phyloP scores from a whole-genome alignment of 805 yeast genomes.

The Hanseniaspora jakobsenii region DNA sequence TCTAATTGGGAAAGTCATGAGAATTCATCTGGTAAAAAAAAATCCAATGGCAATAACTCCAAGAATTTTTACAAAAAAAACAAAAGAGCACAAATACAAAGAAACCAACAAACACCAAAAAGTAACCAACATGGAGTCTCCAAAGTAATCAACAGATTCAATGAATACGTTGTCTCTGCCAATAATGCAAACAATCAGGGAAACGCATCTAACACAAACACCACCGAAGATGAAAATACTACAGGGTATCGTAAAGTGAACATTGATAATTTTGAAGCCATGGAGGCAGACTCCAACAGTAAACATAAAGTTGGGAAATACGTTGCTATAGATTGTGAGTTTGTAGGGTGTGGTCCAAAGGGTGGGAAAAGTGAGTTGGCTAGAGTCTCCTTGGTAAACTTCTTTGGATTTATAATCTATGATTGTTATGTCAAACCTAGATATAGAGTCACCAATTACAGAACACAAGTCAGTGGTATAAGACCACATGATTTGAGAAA shows the following conservation, averaged over 20 bases:
- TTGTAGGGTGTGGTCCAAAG: slow-evolving; percentile 77
- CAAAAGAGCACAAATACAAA: no score
- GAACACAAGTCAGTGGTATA: slow-evolving; percentile 87
- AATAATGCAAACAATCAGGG: not conserved
- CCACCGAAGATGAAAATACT: not conserved
- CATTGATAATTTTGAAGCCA: slow-evolving; percentile 4
- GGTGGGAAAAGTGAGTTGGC: slow-evolving; percentile 66
- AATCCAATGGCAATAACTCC: not conserved
- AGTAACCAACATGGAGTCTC: no score
- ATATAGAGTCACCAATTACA: slow-evolving; percentile 73
- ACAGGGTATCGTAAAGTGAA: not conserved
- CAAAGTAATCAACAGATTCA: no score
- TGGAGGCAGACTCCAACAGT: not conserved
- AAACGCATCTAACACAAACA: no score
- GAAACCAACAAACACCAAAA: no score
- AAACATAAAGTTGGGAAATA: slow-evolving; percentile 50
- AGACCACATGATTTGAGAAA: slow-evolving; percentile 53
- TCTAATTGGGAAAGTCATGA: slow-evolving; percentile 18
- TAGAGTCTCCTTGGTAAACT: slow-evolving; percentile 77
- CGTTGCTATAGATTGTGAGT: slow-evolving; percentile 83
- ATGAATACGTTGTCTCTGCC: no score
- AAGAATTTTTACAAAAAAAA: not conserved
- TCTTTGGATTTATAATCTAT: slow-evolving; percentile 55
- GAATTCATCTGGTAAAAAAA: not conserved
- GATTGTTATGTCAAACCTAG: slow-evolving; percentile 68